Evolutionary conservation across 2,329 filamentous ascomycete species (phyloP).

Genomic region (Coccinonectria pachysandricola): DNA sequence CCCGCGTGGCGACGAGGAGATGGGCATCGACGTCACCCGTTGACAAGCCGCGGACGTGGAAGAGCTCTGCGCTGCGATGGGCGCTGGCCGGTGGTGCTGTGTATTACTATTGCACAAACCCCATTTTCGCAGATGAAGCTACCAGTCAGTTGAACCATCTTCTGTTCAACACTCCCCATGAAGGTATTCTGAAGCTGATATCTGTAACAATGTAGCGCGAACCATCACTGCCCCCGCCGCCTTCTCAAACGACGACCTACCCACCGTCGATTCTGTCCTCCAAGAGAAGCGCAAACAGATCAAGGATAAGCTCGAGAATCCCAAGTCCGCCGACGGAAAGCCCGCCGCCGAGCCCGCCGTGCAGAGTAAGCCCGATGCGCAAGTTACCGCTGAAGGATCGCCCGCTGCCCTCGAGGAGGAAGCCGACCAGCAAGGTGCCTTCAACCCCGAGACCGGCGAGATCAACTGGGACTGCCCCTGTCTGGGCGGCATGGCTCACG

Average conservation of each 20-base stretch:
- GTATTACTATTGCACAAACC: slow-evolving; percentile 92
- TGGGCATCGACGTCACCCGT: slow-evolving; percentile 45
- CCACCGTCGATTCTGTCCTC: slow-evolving; percentile 57
- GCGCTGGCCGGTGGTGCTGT: slow-evolving; percentile 64
- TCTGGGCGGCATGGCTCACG: slow-evolving; percentile 91
- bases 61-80: slow-evolving; percentile 63
- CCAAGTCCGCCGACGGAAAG: slow-evolving; percentile 12
- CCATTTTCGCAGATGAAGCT: slow-evolving; percentile 75
- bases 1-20: slow-evolving; percentile 34
- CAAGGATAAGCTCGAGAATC: slow-evolving; percentile 20
- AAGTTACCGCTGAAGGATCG: slow-evolving; percentile 23
- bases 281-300: slow-evolving; percentile 49
- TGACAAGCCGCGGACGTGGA: slow-evolving; percentile 69
- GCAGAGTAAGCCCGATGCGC: slow-evolving; percentile 16
- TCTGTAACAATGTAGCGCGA: slow-evolving; percentile 16
- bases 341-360: slow-evolving; percentile 17
- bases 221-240: slow-evolving; percentile 33
- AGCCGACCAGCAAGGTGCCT: slow-evolving; percentile 78
- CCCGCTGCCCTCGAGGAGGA: slow-evolving; percentile 61
- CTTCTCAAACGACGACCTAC: slow-evolving; percentile 47
- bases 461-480: slow-evolving; percentile 99
- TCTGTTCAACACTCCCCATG: no score
- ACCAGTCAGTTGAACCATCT: slow-evolving; percentile 44
- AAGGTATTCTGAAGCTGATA: no score
- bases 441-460: slow-evolving; percentile 96